Base-by-base conservation (phyloP, 2,329 filamentous ascomycete genomes). In the Scleromitrula shiraiana region DNA sequence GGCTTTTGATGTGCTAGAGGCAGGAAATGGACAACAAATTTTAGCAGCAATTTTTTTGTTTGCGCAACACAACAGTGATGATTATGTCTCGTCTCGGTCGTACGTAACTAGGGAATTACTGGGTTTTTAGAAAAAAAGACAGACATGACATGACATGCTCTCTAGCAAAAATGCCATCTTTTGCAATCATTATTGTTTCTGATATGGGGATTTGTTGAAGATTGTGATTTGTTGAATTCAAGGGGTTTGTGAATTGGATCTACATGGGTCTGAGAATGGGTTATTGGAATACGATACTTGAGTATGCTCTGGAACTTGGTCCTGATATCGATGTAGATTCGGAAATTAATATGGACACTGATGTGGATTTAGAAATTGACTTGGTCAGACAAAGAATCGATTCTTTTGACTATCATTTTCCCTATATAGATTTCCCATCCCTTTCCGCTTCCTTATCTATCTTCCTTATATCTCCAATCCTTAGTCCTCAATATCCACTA, bases 131-230 rank as follows among this genome's bases (percentile, higher is more conserved):
- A 33, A 29, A 41, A 39, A 23, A 12, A 17, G 29, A 41, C 17
- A n/a, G 45, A 41, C 36, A 33, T 41, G 38, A 47, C 23, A 41
- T 41, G 45, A 60, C 56, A 58, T 59, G 50, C 50, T 63, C 64
- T 59, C 62, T 47, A 47, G 45, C 45, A 35, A 35, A 56, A 62
- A 64, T 63, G 52, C 56, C 52, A 63, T 59, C 56, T 56, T 58
- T 59, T 62, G 60, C 50, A 53, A 54, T 36, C 39, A 41, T 41
- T n/a, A n/a, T 19, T 8, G 7, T 27, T 23, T 42, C 23, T 20
- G 15, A 6, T 22, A n/a, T n/a, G n/a, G n/a, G n/a, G n/a, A n/a
- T 41, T 20, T 12, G n/a, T 12, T 32, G 14, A n/a, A 26, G n/a
- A 9, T 12, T 14, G 6, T 22, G 19, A 32, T 38, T 19, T 19